These are phyloP conservation scores for Trichoderma breve DNA, from an alignment of 2,329 filamentous ascomycete species.

Conservation along the genomic window DNA sequence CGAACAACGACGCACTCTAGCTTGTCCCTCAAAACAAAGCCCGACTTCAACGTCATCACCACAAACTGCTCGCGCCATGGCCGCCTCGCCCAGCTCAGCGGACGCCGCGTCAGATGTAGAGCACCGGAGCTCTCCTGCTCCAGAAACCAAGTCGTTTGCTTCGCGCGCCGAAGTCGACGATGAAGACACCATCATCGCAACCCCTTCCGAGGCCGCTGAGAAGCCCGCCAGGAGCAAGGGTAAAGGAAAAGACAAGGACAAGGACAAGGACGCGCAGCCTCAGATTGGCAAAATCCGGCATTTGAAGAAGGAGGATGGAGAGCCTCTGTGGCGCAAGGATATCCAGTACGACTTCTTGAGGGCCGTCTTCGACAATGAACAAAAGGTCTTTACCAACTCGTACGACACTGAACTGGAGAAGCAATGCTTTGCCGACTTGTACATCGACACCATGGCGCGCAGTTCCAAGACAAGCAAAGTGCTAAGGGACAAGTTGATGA, in stretches of 20 bases:
- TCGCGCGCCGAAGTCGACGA: constrained; percentile 47
- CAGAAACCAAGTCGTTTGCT: constrained; percentile 46
- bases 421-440: constrained; percentile 88
- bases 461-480: constrained; percentile 99
- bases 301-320: constrained; percentile 84
- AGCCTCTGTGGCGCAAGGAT: constrained; percentile 81
- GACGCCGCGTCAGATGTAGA: constrained; percentile 47
- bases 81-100: constrained; percentile 41
- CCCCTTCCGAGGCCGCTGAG: constrained; percentile 41
- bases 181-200: constrained; percentile 45
- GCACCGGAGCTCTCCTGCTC: constrained; percentile 45
- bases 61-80: constrained; percentile 32
- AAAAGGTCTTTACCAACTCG: constrained; percentile 82
- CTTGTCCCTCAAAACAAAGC: not conserved
- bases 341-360: constrained; percentile 86
- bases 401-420: constrained; percentile 67
- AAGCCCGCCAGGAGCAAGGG: constrained; percentile 39
- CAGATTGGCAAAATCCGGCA: constrained; percentile 72
- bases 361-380: constrained; percentile 73
- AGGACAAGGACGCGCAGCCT: constrained; percentile 37
- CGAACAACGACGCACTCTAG: not conserved
- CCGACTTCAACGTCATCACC: constrained; percentile 8
- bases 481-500: constrained; percentile 91
- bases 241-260: constrained; percentile 33
- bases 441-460: constrained; percentile 96